A percentile compares a stretch with the other conserved stretches of the same genome.
Conservation (phyloP, 225 moss, liverwort and hornwort genomes). For the Straminergon stramineum region DNA sequence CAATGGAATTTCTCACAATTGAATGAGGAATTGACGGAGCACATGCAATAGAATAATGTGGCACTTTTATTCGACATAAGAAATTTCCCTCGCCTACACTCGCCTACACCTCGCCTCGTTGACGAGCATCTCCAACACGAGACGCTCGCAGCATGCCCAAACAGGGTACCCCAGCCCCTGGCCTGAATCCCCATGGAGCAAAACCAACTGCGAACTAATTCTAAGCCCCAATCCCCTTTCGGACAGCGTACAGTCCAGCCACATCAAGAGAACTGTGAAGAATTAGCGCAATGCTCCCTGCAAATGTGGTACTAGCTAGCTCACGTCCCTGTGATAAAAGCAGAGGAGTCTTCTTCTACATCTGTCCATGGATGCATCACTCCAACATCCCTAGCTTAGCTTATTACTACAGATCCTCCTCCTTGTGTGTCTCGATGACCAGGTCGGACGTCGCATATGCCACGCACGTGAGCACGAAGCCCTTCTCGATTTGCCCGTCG, state of each 20-base stretch:
- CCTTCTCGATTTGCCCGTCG: not conserved
- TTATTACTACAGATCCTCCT: slow-evolving; percentile 20
- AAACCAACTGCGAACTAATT: not conserved
- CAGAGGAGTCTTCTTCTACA: not conserved
- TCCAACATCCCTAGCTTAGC: not conserved
- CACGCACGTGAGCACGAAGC: slow-evolving; percentile 43
- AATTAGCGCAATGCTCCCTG: not conserved
- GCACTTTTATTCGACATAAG: not conserved
- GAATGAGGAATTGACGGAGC: too few relatives aligned
- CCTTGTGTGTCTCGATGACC: slow-evolving; percentile 45
- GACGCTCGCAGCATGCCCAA: not conserved
- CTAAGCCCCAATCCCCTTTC: not conserved
- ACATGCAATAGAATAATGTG: too few relatives aligned
- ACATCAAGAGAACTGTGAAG: not conserved
- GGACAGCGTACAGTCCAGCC: not conserved
- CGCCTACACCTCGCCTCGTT: not conserved
- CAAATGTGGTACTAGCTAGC: not conserved
- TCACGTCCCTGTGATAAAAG: not conserved
- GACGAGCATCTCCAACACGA: not conserved
- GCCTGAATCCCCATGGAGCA: not conserved
- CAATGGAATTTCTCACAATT: not conserved
- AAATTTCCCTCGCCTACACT: not conserved
- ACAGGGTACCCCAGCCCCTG: not conserved
- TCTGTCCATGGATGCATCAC: not conserved
- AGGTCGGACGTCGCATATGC: slow-evolving; percentile 38